These are phyloP conservation scores for Sextonia rubra DNA, from an alignment of 164 flowering plant species.

Conservation along the genomic window DNA sequence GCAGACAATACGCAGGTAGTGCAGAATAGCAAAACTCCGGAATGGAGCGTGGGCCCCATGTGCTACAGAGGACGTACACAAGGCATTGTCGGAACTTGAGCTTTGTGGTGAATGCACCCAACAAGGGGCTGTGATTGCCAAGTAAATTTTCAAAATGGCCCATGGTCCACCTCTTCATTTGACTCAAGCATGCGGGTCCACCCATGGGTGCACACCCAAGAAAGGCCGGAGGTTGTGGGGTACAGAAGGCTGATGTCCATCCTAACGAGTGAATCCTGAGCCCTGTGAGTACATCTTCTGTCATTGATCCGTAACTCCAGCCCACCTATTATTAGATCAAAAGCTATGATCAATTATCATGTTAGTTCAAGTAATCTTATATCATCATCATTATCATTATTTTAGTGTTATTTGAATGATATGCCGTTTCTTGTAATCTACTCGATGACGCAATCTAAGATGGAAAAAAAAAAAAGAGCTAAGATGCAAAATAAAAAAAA, in stretches of 20 bases:
- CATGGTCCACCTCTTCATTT: conserved; percentile 55
- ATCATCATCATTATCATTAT: too few relatives aligned
- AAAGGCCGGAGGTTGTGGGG: conserved; percentile 41
- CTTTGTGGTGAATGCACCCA: conserved; percentile 19
- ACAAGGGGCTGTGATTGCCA: conserved; percentile 32
- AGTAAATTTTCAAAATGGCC: conserved; percentile 51
- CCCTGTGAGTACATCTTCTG: conserved; percentile 58
- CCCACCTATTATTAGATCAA: conserved; percentile 36
- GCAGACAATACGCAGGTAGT: conserved; percentile 53
- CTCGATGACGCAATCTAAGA: too few relatives aligned
- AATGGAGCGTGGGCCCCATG: conserved; percentile 37
- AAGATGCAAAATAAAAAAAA: too few relatives aligned
- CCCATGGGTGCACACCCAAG: conserved; percentile 49
- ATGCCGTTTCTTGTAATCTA: too few relatives aligned
- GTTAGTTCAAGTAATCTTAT: too few relatives aligned
- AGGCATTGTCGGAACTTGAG: conserved; percentile 43
- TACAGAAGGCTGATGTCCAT: conserved; percentile 26
- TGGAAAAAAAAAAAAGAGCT: too few relatives aligned
- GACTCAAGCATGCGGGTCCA: conserved; percentile 34
- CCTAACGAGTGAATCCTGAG: conserved; percentile 45
- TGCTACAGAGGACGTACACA: conserved; percentile 18
- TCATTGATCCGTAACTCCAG: conserved; percentile 49
- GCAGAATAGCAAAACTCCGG: conserved; percentile 45
- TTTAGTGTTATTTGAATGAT: too few relatives aligned
- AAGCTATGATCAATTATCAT: background rate